Percentiles rank a stretch among this genome's conserved stretches.
Conservation (phyloP, 805 yeast species). For the Ogataea allantospora region DNA sequence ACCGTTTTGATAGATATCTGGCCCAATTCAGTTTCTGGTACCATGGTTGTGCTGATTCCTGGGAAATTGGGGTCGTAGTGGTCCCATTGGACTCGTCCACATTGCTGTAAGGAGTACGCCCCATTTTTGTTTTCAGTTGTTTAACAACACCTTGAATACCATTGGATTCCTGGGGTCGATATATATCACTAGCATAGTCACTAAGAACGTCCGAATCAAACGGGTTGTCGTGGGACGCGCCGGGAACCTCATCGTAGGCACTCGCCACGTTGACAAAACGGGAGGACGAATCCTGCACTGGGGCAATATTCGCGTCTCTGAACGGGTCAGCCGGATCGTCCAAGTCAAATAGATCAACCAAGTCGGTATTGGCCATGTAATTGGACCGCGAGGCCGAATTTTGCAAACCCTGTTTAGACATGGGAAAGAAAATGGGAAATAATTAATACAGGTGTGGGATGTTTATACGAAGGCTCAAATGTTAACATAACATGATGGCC, state of each 20-base stretch:
- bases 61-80: neutral
- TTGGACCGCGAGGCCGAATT: slow-evolving; percentile 2
- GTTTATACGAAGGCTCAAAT: neutral
- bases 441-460: neutral
- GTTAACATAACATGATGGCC: too few relatives aligned
- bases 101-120: slow-evolving; percentile 26
- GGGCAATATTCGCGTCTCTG: neutral
- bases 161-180: slow-evolving; percentile 3
- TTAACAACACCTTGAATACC: slow-evolving; percentile 33
- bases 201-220: slow-evolving; percentile 11
- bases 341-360: slow-evolving; percentile 8
- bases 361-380: slow-evolving; percentile 3
- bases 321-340: slow-evolving; percentile 10
- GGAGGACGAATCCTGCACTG: slow-evolving; percentile 1
- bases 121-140: slow-evolving; percentile 28
- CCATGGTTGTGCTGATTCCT: neutral
- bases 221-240: slow-evolving; percentile 9
- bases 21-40: slow-evolving; percentile 6
- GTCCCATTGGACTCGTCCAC: slow-evolving; percentile 12
- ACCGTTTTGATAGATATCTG: slow-evolving; percentile 23
- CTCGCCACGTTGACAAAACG: slow-evolving; percentile 6
- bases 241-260: slow-evolving; percentile 3
- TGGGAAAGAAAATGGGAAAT: slow-evolving; percentile 4
- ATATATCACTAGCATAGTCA: slow-evolving; percentile 9
- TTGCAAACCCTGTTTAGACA: slow-evolving; percentile 6